Conservation (phyloP, 805 yeast genomes). For the Starmerella scarabaei region DNA sequence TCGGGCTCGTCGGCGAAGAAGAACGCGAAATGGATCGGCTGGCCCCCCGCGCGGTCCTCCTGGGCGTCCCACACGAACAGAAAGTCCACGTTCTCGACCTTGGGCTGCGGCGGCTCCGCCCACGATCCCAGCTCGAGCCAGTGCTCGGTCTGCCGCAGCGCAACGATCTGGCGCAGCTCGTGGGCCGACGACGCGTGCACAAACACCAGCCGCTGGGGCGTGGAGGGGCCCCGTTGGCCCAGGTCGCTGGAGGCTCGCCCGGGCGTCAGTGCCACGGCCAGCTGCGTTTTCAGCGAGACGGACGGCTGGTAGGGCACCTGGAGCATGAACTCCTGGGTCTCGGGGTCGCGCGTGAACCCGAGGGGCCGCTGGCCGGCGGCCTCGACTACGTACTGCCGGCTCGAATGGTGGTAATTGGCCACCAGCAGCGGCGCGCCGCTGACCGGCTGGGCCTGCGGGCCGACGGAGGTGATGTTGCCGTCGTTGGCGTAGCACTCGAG, state of each 20-base stretch:
- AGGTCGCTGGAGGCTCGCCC: not conserved
- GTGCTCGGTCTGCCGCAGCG: slow-evolving; percentile 4
- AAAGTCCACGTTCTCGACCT: slow-evolving; percentile 81
- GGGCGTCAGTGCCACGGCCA: slow-evolving; percentile 15
- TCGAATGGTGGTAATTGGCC: slow-evolving; percentile 6
- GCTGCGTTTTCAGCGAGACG: slow-evolving; percentile 11
- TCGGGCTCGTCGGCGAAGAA: slow-evolving; percentile 30
- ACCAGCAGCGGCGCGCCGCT: slow-evolving; percentile 5
- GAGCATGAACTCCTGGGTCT: slow-evolving; percentile 12
- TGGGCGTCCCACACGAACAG: slow-evolving; percentile 15
- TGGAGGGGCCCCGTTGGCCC: no score
- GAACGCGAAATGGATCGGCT: slow-evolving; percentile 28
- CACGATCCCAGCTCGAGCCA: slow-evolving; percentile 10
- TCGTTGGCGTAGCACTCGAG: slow-evolving; percentile 14
- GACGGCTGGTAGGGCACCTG: slow-evolving; percentile 19
- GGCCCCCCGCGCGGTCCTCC: slow-evolving; percentile 21
- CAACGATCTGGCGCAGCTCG: slow-evolving; percentile 3
- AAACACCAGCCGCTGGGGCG: slow-evolving; percentile 10
- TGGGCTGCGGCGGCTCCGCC: slow-evolving; percentile 54
- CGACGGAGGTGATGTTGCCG: slow-evolving; percentile 13
- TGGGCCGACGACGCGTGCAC: slow-evolving; percentile 8
- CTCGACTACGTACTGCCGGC: slow-evolving; percentile 3
- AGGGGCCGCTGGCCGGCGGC: slow-evolving; percentile 15
- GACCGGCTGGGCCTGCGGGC: slow-evolving; percentile 4
- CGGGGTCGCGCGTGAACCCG: slow-evolving; percentile 19